Percentiles rank a stretch among this genome's conserved stretches.
These are phyloP conservation scores for Clonostachys byssicola DNA, from an alignment of 2,329 filamentous ascomycete species.

Conservation along the genomic window DNA sequence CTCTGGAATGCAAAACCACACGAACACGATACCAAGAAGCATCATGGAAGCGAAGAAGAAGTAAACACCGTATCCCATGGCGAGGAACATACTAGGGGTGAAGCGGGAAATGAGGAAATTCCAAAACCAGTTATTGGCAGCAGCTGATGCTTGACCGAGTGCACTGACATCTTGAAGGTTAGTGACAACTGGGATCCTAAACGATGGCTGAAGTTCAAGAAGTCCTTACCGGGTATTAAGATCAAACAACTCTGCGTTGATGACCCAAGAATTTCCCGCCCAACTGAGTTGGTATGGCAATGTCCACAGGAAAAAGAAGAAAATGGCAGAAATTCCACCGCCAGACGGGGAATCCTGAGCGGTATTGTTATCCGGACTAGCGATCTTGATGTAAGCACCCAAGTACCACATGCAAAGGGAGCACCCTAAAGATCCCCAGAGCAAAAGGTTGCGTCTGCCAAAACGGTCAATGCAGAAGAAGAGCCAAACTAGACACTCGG, in stretches of 20 bases:
- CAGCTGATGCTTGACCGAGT: conserved; percentile 54
- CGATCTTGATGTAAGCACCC: conserved; percentile 48
- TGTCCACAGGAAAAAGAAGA: conserved; percentile 69
- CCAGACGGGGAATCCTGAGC: conserved; percentile 25
- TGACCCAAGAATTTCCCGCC: conserved; percentile 74
- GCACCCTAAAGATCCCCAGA: conserved; percentile 55
- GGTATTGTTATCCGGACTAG: conserved; percentile 38
- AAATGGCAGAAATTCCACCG: conserved; percentile 52
- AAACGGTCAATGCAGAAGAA: conserved; percentile 57
- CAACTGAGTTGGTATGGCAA: conserved; percentile 68
- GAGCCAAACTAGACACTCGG: conserved; percentile 59
- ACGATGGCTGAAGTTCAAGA: no score
- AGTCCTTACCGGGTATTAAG: conserved; percentile 55
- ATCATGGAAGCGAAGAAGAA: conserved; percentile 51
- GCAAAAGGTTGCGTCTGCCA: conserved; percentile 41
- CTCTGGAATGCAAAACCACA: conserved; percentile 47
- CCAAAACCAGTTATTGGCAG: conserved; percentile 51
- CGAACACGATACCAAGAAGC: conserved; percentile 38
- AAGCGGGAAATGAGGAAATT: conserved; percentile 53
- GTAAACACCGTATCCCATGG: conserved; percentile 44
- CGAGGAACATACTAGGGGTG: conserved; percentile 43
- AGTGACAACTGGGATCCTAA: no score
- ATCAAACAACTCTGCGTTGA: conserved; percentile 74
- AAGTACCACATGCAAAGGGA: conserved; percentile 58
- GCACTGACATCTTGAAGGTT: no score